These are phyloP conservation scores for Trichoderma oligosporum DNA, from an alignment of 2,329 filamentous ascomycete genomes.

Conservation along the genomic window DNA sequence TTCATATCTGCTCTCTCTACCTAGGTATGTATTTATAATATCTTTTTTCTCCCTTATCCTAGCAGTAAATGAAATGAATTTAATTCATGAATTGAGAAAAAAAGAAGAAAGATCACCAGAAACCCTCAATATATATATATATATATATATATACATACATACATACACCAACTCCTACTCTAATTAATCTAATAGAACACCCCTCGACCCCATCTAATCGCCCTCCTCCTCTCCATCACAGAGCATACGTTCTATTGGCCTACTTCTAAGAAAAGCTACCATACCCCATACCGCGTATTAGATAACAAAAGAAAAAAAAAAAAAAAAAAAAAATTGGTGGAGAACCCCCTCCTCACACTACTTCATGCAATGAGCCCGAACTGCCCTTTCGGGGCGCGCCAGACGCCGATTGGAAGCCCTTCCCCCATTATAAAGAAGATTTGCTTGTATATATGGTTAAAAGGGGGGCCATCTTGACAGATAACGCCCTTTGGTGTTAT, in stretches of 20 bases:
- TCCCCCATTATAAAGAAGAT: background rate
- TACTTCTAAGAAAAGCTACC: too few species aligned
- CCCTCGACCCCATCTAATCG: too few species aligned
- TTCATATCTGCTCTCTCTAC: conserved; percentile 25
- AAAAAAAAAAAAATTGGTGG: background rate
- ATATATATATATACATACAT: background rate
- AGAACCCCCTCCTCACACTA: conserved; percentile 6
- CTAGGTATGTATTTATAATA: too few species aligned
- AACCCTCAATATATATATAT: too few species aligned
- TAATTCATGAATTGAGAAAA: too few species aligned
- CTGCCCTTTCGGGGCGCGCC: background rate
- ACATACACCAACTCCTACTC: background rate
- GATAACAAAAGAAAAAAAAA: too few species aligned
- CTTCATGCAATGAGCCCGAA: background rate
- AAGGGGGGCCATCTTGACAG: background rate
- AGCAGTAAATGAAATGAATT: too few species aligned
- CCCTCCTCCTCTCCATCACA: too few species aligned
- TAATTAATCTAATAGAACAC: too few species aligned
- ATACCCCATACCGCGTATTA: too few species aligned
- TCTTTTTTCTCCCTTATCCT: background rate
- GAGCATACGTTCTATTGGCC: background rate
- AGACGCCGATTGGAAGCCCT: background rate
- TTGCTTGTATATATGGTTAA: too few species aligned
- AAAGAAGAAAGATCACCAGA: too few species aligned
- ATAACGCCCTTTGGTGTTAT: background rate